Evolutionary conservation across 1,284 basidiomycete genomes (phyloP).

Genomic region (Melampsora abietis-canadensis): DNA sequence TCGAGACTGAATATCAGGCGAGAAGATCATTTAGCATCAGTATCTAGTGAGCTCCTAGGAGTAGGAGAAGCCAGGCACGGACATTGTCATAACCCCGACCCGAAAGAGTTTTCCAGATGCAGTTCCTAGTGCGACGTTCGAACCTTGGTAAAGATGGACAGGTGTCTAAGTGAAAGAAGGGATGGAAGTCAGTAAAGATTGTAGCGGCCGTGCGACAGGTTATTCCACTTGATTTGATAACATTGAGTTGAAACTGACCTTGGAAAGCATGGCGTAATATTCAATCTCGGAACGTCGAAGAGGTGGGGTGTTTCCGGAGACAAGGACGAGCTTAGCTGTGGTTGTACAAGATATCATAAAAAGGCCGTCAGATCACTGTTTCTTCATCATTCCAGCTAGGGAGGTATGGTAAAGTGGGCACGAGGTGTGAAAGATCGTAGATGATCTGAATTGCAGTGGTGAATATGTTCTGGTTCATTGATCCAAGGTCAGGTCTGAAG

Average conservation of each 20-base stretch:
- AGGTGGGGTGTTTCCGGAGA: conserved; percentile 98
- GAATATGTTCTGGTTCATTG: no score
- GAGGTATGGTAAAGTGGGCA: not conserved
- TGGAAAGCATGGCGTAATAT: conserved; percentile 96
- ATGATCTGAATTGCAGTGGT: not conserved
- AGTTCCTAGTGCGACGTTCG: conserved; percentile 93
- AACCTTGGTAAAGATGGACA: conserved; percentile 63
- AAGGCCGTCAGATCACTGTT: not conserved
- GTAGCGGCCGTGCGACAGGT: conserved; percentile 53
- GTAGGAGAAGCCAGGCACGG: not conserved
- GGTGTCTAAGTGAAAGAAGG: conserved; percentile 49
- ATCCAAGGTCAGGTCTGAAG: conserved; percentile 43
- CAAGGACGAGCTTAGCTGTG: conserved; percentile 94
- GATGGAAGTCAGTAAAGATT: conserved; percentile 65
- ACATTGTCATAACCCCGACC: conserved; percentile 69
- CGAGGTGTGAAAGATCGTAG: not conserved
- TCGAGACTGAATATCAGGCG: conserved; percentile 10
- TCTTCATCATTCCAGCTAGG: not conserved
- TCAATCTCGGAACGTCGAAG: conserved; percentile 98
- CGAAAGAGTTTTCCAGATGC: conserved; percentile 99
- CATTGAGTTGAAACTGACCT: conserved; percentile 45
- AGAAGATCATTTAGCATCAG: not conserved
- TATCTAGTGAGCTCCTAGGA: not conserved
- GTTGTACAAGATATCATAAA: conserved; percentile 36
- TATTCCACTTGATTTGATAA: not conserved